phyloP scores from a whole-genome alignment of 257 asterid genomes.

The Craterostigma plantagineum region DNA sequence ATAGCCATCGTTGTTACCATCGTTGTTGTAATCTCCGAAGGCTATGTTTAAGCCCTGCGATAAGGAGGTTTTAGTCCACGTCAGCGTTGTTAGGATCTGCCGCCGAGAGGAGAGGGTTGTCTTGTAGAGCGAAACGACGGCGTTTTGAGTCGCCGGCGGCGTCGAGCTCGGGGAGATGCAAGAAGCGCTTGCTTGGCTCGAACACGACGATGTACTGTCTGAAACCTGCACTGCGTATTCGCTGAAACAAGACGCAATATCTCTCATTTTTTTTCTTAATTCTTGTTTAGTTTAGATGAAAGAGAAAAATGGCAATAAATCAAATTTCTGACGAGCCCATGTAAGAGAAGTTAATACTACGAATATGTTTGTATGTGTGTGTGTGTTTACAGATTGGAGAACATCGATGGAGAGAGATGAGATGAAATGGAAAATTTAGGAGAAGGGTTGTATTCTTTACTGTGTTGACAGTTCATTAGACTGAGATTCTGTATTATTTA shows the following conservation, averaged over 20 bases:
- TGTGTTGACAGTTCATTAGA: no score
- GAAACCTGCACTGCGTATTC: slow-evolving; percentile 58
- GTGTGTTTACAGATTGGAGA: no score
- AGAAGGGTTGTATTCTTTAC: no score
- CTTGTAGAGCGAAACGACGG: slow-evolving; percentile 37
- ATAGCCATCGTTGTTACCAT: slow-evolving; percentile 15
- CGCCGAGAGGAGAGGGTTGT: slow-evolving; percentile 25
- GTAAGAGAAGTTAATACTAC: no score
- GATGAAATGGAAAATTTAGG: no score
- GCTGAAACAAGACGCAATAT: slow-evolving; percentile 42
- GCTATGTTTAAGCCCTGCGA: slow-evolving; percentile 28
- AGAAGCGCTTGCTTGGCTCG: slow-evolving; percentile 27
- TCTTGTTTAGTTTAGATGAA: no score
- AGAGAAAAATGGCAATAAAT: no score
- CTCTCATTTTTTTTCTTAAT: slow-evolving; percentile 29
- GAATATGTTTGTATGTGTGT: no score
- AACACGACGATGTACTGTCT: slow-evolving; percentile 52
- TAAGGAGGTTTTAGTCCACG: slow-evolving; percentile 38
- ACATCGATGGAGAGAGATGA: no score
- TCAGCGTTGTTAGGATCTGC: slow-evolving; percentile 28
- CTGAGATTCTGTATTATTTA: no score
- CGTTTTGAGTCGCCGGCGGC: slow-evolving; percentile 35
- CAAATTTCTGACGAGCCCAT: no score
- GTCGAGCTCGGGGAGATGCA: slow-evolving; percentile 27
- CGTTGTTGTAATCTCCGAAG: slow-evolving; percentile 3